Conservation (phyloP, 768 basidiomycete species). For the Lactarius sanguifluus region DNA sequence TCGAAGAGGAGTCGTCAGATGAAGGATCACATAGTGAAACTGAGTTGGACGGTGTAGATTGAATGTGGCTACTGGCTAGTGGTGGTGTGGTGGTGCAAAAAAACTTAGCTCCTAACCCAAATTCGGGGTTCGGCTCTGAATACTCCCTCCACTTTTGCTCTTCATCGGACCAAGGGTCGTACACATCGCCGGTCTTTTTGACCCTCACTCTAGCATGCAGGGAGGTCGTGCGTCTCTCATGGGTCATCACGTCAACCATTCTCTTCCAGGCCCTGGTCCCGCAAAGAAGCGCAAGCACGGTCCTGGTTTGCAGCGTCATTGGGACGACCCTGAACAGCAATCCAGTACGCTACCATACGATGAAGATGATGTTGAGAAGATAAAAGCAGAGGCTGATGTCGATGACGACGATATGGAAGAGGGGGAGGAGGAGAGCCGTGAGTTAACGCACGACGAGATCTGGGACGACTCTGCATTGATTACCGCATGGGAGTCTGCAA, state of each 20-base stretch:
- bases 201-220: conserved; percentile 18
- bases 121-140: background rate
- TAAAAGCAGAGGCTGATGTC: background rate
- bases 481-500: conserved; percentile 82
- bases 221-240: conserved; percentile 24
- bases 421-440: conserved; percentile 55
- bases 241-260: conserved; percentile 17
- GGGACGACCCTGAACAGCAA: conserved; percentile 43
- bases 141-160: background rate
- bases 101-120: conserved; percentile 23
- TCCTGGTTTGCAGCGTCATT: conserved; percentile 38
- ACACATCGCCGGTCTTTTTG: background rate
- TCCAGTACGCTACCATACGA: conserved; percentile 37
- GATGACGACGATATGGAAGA: conserved; percentile 33
- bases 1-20: conserved; percentile 24
- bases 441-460: conserved; percentile 69
- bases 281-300: conserved; percentile 27
- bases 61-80: background rate
- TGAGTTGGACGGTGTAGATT: conserved; percentile 25
- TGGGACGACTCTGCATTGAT: conserved; percentile 87
- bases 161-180: background rate
- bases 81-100: background rate
- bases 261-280: conserved; percentile 24
- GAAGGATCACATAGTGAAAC: conserved; percentile 9
- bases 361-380: conserved; percentile 29